Percentiles rank a stretch among this genome's conserved stretches.
Evolutionary conservation across 148 eudicot genomes (phyloP).

Genomic region (Beta vulgaris): DNA sequence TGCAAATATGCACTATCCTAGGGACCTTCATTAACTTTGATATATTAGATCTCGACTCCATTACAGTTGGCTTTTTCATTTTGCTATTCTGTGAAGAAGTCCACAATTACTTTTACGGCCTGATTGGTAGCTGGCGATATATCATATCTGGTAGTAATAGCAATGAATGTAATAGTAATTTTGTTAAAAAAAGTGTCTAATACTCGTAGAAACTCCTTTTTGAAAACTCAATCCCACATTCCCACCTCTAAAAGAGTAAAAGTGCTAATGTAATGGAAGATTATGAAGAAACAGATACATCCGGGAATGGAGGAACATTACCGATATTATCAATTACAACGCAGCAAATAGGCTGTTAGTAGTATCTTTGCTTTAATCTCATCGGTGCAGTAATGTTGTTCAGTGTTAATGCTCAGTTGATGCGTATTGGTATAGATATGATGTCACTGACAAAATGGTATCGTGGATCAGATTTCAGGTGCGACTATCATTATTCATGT

Average conservation of each 20-base stretch:
- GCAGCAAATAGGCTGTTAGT: no score
- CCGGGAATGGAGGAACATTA: no score
- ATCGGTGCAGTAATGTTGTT: neutral
- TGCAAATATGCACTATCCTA: neutral
- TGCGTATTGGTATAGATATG: neutral
- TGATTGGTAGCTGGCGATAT: no score
- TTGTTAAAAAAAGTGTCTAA: no score
- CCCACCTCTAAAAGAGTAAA: no score
- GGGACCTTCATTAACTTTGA: neutral
- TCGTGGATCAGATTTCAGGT: constrained; percentile 13
- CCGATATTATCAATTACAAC: no score
- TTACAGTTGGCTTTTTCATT: neutral
- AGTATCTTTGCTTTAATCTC: neutral
- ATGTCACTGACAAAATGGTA: neutral
- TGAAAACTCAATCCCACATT: no score
- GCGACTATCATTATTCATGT: constrained; percentile 24
- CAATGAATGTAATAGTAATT: no score
- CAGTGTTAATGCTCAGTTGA: neutral
- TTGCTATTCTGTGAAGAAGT: neutral
- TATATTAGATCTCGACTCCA: neutral
- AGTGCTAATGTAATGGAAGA: no score
- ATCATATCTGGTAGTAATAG: no score
- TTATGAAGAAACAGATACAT: no score
- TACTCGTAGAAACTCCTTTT: no score
- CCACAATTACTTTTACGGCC: neutral